Base-by-base conservation (phyloP, 805 yeast genomes). In the Saturnispora halmiae region DNA sequence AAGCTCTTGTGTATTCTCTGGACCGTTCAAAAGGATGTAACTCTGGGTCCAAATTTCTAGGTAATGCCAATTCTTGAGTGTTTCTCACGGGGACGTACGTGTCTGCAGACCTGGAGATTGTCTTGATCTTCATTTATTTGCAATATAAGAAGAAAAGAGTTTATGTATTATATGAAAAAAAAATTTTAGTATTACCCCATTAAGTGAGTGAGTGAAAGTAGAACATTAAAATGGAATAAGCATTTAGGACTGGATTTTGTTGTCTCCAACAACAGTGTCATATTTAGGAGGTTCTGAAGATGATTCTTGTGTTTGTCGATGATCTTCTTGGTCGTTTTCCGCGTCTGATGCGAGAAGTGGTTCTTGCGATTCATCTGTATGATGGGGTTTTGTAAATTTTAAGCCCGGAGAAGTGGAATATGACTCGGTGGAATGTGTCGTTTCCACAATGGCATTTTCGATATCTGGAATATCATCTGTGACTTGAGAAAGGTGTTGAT, bases 11-110 rank as follows among this genome's bases (percentile, higher is more conserved):
- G 55, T 92, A 92, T 62, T 92, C 98, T 56, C 98, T 72, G 5
- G 97, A 96, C 51, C 97, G 71, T 63, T 92, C 97, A 55, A 92
- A 90, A 0, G 96, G 98, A 64, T 92, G 99, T 36, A 92, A 67
- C 18, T 90, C 92, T 2, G 98, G 96, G 56, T 90, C 81, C 51
- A 92, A 65, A 61, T 92, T 92, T 44, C 98, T 73, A 0, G 96
- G 90, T 40, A 85, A 60, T 18, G 90, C 75, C 2, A 90, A 77
- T 52, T 86, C 90, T 58, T 92, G 96, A 0, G 94, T 77, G 60
- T 84, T 86, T 49, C 87, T 69, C 32, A 84, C 96, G 0, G 98
- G 97, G 4, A 92, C 84, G 62, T 90, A 92, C 31, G 81, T 75
- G 55, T 92, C 98, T 8, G 95, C 70, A 4, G 96, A 88, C 54